Conservation (phyloP, 2,329 filamentous ascomycete genomes). For the Cladosporium sp. region DNA sequence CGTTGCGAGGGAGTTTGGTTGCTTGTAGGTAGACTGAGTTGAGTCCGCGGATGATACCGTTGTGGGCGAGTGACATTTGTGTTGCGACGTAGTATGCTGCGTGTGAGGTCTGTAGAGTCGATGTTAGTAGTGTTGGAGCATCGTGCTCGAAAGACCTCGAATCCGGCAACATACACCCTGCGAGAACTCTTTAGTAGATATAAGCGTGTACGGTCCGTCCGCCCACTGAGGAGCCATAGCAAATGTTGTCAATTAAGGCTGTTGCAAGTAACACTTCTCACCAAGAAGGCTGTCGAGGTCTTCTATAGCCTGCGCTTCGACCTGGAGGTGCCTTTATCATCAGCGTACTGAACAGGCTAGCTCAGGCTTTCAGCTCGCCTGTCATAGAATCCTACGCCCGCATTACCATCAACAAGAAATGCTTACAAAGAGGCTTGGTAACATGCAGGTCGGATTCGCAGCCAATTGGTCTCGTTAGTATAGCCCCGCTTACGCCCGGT, state of each 20-base stretch:
- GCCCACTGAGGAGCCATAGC: constrained; percentile 29
- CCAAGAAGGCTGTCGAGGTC: background rate
- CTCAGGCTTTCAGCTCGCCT: background rate
- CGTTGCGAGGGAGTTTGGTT: constrained; percentile 26
- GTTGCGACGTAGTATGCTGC: constrained; percentile 37
- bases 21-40: constrained; percentile 40
- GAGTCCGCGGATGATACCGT: constrained; percentile 39
- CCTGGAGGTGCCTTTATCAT: no score
- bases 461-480: background rate
- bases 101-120: constrained; percentile 31
- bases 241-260: background rate
- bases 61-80: constrained; percentile 40
- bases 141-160: background rate
- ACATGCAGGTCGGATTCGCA: background rate
- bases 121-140: constrained; percentile 17
- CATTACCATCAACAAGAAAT: background rate
- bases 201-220: constrained; percentile 31
- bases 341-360: background rate
- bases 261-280: background rate
- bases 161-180: constrained; percentile 27
- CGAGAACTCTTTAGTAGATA: constrained; percentile 30
- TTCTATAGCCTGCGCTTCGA: background rate
- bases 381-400: background rate
- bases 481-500: constrained; percentile 4
- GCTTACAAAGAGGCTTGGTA: background rate